phyloP scores from a whole-genome alignment of 1,284 basidiomycete species.

The Ceratobasidium sp. region DNA sequence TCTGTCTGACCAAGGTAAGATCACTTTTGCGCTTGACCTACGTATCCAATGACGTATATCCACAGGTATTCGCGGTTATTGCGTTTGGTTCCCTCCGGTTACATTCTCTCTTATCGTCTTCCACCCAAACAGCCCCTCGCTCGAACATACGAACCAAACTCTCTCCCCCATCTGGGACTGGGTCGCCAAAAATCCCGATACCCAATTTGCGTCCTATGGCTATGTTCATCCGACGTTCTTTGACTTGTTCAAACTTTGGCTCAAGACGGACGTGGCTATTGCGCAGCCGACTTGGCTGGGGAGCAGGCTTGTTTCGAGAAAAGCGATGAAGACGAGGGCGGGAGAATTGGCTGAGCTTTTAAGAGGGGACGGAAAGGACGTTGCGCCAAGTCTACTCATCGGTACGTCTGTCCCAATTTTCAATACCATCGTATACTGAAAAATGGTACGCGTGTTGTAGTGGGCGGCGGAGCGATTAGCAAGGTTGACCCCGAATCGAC shows the following conservation, averaged over 20 bases:
- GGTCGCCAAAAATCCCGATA: neutral
- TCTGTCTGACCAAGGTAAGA: neutral
- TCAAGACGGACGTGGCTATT: conserved; percentile 8
- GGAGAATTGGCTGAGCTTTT: conserved; percentile 5
- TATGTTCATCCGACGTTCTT: too few species aligned
- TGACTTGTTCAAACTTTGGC: too few species aligned
- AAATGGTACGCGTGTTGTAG: conserved; percentile 40
- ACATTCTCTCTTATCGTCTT: conserved; percentile 16
- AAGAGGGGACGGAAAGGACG: neutral
- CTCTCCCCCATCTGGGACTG: too few species aligned
- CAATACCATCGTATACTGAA: neutral
- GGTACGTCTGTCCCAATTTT: conserved; percentile 6
- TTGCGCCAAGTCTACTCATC: neutral
- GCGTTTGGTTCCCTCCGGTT: neutral
- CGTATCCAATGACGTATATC: neutral
- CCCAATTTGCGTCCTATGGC: neutral
- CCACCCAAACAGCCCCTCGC: conserved; percentile 32
- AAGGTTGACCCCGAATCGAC: conserved; percentile 57
- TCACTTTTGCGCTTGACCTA: neutral
- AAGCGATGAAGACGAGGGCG: neutral
- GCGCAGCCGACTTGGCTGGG: conserved; percentile 9
- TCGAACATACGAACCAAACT: too few species aligned
- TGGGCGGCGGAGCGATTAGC: conserved; percentile 61
- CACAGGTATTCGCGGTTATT: conserved; percentile 17
- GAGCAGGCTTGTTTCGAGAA: conserved; percentile 5